A percentile compares a stretch with the other conserved stretches of the same genome.
Conservation (phyloP, 306 rosid species). For the Carpinus fangiana region DNA sequence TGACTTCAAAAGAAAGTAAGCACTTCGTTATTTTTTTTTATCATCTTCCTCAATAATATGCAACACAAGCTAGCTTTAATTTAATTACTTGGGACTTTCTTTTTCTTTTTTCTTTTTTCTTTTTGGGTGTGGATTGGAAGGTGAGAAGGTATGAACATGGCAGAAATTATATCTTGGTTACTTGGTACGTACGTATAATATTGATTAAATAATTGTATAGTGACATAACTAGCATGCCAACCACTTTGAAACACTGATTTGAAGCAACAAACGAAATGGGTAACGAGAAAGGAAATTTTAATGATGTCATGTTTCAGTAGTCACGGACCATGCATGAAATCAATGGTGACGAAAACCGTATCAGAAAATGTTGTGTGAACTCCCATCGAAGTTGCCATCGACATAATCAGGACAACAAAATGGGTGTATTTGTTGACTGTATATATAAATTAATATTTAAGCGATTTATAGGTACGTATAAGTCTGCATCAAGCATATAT, state of each 20-base stretch:
- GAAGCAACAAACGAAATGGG: not conserved
- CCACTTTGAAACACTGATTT: not conserved
- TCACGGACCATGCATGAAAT: not conserved
- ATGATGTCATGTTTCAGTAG: not conserved
- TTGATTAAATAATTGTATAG: not conserved
- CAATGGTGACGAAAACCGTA: slow-evolving; percentile 8
- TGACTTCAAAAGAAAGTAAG: slow-evolving; percentile 32
- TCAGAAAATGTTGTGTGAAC: too few relatives aligned
- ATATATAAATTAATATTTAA: not conserved
- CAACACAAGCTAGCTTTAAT: not conserved
- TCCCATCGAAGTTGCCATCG: not conserved
- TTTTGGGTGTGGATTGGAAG: not conserved
- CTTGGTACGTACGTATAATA: too few relatives aligned
- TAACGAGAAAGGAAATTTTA: not conserved
- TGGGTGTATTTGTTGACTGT: not conserved
- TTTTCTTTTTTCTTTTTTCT: not conserved
- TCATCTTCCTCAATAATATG: not conserved
- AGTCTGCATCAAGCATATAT: slow-evolving; percentile 11
- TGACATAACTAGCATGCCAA: not conserved
- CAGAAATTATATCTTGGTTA: too few relatives aligned
- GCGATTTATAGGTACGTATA: not conserved
- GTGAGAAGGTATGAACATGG: not conserved
- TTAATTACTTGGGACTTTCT: not conserved
- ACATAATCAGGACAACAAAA: not conserved
- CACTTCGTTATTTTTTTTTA: slow-evolving; percentile 8